phyloP scores from a whole-genome alignment of 1,139 yeast species.

The Debaryomyces singareniensis region DNA sequence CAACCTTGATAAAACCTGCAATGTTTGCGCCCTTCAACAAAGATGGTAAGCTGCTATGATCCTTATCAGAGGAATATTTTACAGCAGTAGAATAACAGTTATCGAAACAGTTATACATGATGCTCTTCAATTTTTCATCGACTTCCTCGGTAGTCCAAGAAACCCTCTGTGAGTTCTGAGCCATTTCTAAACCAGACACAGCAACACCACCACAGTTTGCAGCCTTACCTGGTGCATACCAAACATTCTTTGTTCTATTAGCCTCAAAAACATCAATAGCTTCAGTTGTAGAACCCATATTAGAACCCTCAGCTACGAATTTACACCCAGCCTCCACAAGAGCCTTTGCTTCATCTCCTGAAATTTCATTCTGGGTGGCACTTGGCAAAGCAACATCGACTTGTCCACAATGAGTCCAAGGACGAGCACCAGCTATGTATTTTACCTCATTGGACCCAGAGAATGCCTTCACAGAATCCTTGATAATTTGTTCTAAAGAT shows the following conservation, averaged over 20 bases:
- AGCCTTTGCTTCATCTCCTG: conserved; percentile 94
- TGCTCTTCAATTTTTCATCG: conserved; percentile 77
- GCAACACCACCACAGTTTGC: conserved; percentile 99
- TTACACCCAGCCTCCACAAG: conserved; percentile 88
- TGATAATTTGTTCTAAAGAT: conserved; percentile 63
- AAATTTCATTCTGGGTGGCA: conserved; percentile 97
- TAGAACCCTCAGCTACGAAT: conserved; percentile 97
- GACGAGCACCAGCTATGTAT: conserved; percentile 90
- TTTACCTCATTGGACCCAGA: conserved; percentile 48
- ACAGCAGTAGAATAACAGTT: conserved; percentile 86
- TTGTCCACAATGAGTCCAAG: conserved; percentile 89
- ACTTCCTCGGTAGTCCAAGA: conserved; percentile 87
- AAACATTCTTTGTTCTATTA: conserved; percentile 70
- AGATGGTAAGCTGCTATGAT: conserved; percentile 63
- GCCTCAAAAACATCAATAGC: conserved; percentile 94
- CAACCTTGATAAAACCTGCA: conserved; percentile 98
- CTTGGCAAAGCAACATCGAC: conserved; percentile 96
- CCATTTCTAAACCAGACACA: conserved; percentile 98
- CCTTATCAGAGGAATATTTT: conserved; percentile 68
- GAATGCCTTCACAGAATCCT: conserved; percentile 53
- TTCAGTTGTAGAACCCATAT: conserved; percentile 98
- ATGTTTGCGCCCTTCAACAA: conserved; percentile 98
- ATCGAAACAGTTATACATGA: conserved; percentile 90
- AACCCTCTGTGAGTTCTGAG: conserved; percentile 95
- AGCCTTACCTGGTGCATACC: conserved; percentile 99